Percentiles rank a stretch among this genome's conserved stretches.
phyloP scores from a whole-genome alignment of 1,284 basidiomycete species.

The Cutaneotrichosporon spelunceum region DNA sequence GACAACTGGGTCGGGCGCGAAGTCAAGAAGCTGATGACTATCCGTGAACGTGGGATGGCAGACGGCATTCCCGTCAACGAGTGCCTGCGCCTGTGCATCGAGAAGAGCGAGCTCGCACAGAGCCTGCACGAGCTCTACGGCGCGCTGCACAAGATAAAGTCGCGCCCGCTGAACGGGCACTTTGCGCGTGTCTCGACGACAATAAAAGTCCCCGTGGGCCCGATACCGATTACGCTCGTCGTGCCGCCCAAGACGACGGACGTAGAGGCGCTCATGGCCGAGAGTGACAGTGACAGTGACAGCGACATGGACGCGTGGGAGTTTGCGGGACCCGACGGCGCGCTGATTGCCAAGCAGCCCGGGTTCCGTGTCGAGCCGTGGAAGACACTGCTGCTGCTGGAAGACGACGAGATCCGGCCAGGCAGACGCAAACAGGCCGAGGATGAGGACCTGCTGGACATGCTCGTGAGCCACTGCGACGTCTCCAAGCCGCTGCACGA shows the following conservation, averaged over 20 bases:
- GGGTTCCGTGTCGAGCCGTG: conserved; percentile 67
- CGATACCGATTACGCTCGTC: conserved; percentile 72
- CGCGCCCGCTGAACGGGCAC: conserved; percentile 63
- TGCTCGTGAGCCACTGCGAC: conserved; percentile 62
- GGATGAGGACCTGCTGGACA: conserved; percentile 61
- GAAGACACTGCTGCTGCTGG: conserved; percentile 78
- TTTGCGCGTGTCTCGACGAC: conserved; percentile 57
- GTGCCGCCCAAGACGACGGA: conserved; percentile 60
- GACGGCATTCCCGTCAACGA: conserved; percentile 31
- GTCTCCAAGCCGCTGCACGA: conserved; percentile 64
- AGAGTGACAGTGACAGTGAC: conserved; percentile 57
- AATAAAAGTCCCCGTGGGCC: conserved; percentile 69
- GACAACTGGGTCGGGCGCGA: conserved; percentile 76
- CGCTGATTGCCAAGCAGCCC: conserved; percentile 17
- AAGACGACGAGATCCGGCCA: conserved; percentile 26
- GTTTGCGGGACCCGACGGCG: conserved; percentile 16
- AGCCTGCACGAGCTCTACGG: conserved; percentile 68
- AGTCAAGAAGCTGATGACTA: conserved; percentile 63
- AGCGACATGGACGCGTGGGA: conserved; percentile 49
- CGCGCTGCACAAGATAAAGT: conserved; percentile 36
- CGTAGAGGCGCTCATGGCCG: conserved; percentile 42
- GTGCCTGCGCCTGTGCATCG: conserved; percentile 49
- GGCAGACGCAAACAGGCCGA: conserved; percentile 10
- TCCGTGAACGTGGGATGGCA: conserved; percentile 61
- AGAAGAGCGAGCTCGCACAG: conserved; percentile 65